phyloP scores from a whole-genome alignment of 352 stramenopile species.

The Phytophthora rubi region DNA sequence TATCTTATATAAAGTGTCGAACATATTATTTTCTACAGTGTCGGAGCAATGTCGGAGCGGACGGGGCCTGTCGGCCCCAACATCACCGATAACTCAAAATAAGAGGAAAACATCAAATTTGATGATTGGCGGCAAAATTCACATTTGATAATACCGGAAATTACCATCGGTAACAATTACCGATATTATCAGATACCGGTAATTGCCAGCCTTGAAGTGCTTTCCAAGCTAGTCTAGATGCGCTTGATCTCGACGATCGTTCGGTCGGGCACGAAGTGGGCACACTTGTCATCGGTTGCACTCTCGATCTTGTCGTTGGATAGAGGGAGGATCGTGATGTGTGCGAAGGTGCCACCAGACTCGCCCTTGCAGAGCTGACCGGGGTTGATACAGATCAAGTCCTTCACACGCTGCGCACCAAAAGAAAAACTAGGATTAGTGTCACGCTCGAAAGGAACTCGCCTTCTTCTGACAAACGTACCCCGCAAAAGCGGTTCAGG shows the following conservation, averaged over 20 bases:
- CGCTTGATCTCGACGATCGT: conserved; percentile 93
- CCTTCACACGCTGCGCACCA: conserved; percentile 81
- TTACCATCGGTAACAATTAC: too few species aligned
- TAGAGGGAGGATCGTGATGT: conserved; percentile 92
- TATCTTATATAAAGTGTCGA: too few species aligned
- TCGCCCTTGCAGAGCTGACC: conserved; percentile 94
- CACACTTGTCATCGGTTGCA: conserved; percentile 47
- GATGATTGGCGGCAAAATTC: not conserved
- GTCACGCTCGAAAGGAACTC: not conserved
- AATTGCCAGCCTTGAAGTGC: conserved; percentile 1
- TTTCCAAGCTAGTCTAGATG: conserved; percentile 55
- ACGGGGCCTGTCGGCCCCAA: too few species aligned
- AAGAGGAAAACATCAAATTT: not conserved
- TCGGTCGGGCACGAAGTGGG: conserved; percentile 86
- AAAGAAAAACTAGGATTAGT: conserved; percentile 22
- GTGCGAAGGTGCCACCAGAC: conserved; percentile 94
- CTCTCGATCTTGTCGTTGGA: conserved; percentile 75
- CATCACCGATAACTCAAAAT: too few species aligned
- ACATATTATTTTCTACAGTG: too few species aligned
- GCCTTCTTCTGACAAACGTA: conserved; percentile 40
- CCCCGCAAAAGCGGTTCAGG: conserved; percentile 90
- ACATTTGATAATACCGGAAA: not conserved
- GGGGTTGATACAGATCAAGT: conserved; percentile 96
- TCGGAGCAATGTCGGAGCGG: too few species aligned
- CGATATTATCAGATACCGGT: not conserved